phyloP scores from a whole-genome alignment of 2,329 filamentous ascomycete genomes.

The Stagonosporopsis rhizophila region DNA sequence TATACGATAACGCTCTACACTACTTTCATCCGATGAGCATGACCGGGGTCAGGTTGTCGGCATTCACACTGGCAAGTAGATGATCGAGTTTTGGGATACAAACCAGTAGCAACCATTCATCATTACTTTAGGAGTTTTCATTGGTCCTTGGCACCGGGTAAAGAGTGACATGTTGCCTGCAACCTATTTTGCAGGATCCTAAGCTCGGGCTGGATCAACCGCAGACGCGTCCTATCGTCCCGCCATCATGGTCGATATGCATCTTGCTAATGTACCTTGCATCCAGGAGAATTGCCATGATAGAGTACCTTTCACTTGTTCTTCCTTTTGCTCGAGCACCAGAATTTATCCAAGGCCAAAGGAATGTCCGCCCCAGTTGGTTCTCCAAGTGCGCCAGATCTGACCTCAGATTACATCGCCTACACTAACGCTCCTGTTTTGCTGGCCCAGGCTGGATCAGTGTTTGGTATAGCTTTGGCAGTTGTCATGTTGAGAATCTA shows the following conservation, averaged over 20 bases:
- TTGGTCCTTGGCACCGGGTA: neutral
- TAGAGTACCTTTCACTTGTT: neutral
- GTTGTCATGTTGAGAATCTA: neutral
- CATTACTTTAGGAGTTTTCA: neutral
- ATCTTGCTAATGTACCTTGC: neutral
- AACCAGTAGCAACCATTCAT: neutral
- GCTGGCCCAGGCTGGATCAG: conserved; percentile 49
- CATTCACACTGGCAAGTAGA: neutral
- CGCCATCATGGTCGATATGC: neutral
- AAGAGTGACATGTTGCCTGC: neutral
- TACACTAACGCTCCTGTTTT: conserved; percentile 50
- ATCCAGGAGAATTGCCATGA: neutral
- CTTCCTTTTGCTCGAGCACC: neutral
- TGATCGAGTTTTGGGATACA: neutral
- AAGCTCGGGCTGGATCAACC: neutral
- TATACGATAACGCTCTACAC: no score
- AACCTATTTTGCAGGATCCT: neutral
- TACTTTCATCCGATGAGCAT: no score
- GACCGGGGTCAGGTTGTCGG: no score
- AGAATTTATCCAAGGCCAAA: neutral
- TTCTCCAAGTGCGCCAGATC: neutral
- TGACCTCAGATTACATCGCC: conserved; percentile 22
- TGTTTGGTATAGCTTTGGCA: neutral
- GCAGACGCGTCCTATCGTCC: neutral
- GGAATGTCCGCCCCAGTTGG: neutral